These are phyloP conservation scores for Amaranthus palmeri DNA, from an alignment of 148 eudicot species.

Conservation along the genomic window DNA sequence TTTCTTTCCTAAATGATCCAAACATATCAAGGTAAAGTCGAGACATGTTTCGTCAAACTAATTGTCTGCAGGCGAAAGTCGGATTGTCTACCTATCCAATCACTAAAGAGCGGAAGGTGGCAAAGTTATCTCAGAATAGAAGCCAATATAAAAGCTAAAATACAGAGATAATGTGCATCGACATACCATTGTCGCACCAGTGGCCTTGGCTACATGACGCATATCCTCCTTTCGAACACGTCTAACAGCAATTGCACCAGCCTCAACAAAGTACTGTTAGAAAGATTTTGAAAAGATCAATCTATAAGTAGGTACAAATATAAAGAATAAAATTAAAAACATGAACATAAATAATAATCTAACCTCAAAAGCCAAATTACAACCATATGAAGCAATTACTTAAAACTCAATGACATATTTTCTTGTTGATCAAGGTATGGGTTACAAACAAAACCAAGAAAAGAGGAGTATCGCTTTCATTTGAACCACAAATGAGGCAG, in stretches of 20 bases:
- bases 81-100: too few relatives aligned
- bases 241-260: conserved; percentile 95
- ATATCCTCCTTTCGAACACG: conserved; percentile 92
- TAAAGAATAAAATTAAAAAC: background rate
- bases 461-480: background rate
- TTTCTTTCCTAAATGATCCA: too few relatives aligned
- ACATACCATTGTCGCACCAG: conserved; percentile 90
- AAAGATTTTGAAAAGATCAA: conserved; percentile 1
- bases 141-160: background rate
- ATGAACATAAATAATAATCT: background rate
- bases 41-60: too few relatives aligned
- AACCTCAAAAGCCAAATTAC: background rate
- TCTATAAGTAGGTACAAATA: background rate
- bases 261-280: conserved; percentile 88
- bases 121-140: background rate
- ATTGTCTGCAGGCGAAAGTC: too few relatives aligned
- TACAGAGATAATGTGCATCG: background rate
- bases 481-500: background rate
- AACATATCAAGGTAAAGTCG: too few relatives aligned
- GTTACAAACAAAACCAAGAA: background rate
- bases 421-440: background rate
- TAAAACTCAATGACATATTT: background rate
- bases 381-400: background rate
- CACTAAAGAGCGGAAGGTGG: background rate
- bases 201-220: conserved; percentile 97